phyloP scores from a whole-genome alignment of 192 early-diverging fungal genomes.

The Kappamyces sp. region DNA sequence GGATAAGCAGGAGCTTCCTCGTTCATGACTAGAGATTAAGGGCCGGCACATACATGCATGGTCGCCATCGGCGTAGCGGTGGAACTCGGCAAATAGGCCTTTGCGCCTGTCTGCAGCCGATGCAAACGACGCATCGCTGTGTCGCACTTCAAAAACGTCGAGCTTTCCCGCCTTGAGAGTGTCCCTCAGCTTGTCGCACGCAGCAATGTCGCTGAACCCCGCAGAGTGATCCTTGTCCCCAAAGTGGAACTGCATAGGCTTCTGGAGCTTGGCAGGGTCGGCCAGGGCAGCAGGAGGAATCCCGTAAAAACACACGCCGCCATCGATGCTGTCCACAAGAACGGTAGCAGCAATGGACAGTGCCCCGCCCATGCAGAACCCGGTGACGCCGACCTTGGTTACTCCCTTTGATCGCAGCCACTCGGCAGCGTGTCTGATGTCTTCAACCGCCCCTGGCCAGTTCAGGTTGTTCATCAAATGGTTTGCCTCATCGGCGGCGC shows the following conservation, averaged over 20 bases:
- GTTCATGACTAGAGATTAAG: not conserved
- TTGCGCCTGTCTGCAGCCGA: not conserved
- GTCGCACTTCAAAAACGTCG: constrained; percentile 10
- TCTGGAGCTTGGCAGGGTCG: constrained; percentile 26
- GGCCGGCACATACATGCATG: constrained; percentile 30
- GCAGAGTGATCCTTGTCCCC: constrained; percentile 24
- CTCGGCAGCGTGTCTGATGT: constrained; percentile 24
- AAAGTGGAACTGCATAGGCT: constrained; percentile 36
- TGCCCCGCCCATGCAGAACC: constrained; percentile 41
- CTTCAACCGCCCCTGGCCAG: constrained; percentile 21
- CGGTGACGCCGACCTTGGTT: constrained; percentile 23
- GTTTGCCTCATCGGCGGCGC: constrained; percentile 33
- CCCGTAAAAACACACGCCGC: constrained; percentile 34
- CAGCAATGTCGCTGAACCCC: constrained; percentile 32
- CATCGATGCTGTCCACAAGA: constrained; percentile 19
- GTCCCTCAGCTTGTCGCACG: constrained; percentile 15
- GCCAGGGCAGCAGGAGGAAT: constrained; percentile 22
- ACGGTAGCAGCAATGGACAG: constrained; percentile 28
- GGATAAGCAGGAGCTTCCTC: constrained; percentile 30
- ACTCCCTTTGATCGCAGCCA: constrained; percentile 23
- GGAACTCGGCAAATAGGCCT: constrained; percentile 16
- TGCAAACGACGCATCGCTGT: not conserved
- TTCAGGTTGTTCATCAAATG: constrained; percentile 27
- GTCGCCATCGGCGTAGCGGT: constrained; percentile 24
- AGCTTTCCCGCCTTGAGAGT: constrained; percentile 11